Percentiles rank a stretch among this genome's conserved stretches.
Evolutionary conservation across 75 land plant genomes (phyloP).

Genomic region (Adiantum capillusveneris): DNA sequence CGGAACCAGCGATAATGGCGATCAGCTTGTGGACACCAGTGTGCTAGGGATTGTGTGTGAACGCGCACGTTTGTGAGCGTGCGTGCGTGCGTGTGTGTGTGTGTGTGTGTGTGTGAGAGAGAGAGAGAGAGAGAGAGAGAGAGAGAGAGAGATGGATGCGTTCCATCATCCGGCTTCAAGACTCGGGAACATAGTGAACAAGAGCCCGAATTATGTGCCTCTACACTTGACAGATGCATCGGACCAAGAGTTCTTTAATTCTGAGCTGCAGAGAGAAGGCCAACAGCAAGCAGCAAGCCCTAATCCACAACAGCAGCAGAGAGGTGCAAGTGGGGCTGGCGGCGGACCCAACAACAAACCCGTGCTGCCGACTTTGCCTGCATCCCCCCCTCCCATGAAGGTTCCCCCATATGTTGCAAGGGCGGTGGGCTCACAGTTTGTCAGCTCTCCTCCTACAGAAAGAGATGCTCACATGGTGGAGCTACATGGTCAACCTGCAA

Average conservation of each 20-base stretch:
- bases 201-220: background rate
- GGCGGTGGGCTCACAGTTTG: background rate
- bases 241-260: background rate
- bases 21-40: too few species aligned
- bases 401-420: too few species aligned
- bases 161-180: background rate
- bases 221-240: background rate
- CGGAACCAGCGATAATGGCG: too few species aligned
- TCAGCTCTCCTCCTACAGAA: background rate
- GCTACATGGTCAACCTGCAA: background rate
- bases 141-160: background rate
- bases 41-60: too few species aligned
- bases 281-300: slow-evolving; percentile 1
- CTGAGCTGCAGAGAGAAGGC: background rate
- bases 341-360: background rate
- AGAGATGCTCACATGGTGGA: background rate
- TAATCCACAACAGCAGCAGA: background rate
- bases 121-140: background rate
- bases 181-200: background rate
- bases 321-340: background rate
- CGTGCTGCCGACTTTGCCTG: too few species aligned
- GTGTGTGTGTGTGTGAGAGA: too few species aligned
- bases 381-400: too few species aligned
- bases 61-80: too few species aligned
- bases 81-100: too few species aligned